Evolutionary conservation across 1,284 basidiomycete genomes (phyloP).

Genomic region (Prillingera fragicola): DNA sequence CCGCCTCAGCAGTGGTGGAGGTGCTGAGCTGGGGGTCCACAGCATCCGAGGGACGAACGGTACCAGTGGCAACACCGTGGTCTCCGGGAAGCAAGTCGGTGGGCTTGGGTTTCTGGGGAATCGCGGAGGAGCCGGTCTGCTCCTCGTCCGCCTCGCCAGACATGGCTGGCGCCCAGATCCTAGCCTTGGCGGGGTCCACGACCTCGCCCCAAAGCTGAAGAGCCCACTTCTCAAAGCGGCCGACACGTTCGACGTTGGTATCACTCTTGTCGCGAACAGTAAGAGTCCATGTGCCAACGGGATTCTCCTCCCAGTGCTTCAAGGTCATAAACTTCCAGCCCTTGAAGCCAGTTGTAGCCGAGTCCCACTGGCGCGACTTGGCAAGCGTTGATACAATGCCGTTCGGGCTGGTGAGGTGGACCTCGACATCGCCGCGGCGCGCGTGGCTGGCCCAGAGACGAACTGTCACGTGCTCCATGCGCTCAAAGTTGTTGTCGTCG

Average conservation of each 20-base stretch:
- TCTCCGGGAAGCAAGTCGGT: slow-evolving; percentile 81
- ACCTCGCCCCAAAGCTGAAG: slow-evolving; percentile 91
- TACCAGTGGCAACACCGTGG: slow-evolving; percentile 57
- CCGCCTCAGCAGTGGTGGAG: slow-evolving; percentile 12
- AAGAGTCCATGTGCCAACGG: slow-evolving; percentile 88
- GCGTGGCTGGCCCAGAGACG: slow-evolving; percentile 87
- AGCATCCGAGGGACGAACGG: too few species aligned
- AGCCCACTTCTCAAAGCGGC: slow-evolving; percentile 84
- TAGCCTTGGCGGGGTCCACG: slow-evolving; percentile 64
- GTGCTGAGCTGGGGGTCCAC: slow-evolving; percentile 19
- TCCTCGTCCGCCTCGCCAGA: slow-evolving; percentile 46
- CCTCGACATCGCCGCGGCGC: slow-evolving; percentile 85
- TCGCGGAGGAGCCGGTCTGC: slow-evolving; percentile 48
- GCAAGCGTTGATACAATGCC: slow-evolving; percentile 83
- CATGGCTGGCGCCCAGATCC: slow-evolving; percentile 54
- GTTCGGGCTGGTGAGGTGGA: slow-evolving; percentile 77
- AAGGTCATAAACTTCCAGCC: slow-evolving; percentile 98
- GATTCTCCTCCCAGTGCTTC: slow-evolving; percentile 97
- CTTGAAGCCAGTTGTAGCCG: slow-evolving; percentile 65
- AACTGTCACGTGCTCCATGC: slow-evolving; percentile 86
- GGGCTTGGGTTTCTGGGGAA: slow-evolving; percentile 65
- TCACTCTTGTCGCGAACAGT: slow-evolving; percentile 76
- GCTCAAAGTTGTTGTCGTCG: slow-evolving; percentile 70
- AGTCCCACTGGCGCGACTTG: slow-evolving; percentile 64
- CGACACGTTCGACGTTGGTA: slow-evolving; percentile 58